These are phyloP conservation scores for Annulohypoxylon truncatum DNA, from an alignment of 2,329 filamentous ascomycete species.

Conservation along the genomic window DNA sequence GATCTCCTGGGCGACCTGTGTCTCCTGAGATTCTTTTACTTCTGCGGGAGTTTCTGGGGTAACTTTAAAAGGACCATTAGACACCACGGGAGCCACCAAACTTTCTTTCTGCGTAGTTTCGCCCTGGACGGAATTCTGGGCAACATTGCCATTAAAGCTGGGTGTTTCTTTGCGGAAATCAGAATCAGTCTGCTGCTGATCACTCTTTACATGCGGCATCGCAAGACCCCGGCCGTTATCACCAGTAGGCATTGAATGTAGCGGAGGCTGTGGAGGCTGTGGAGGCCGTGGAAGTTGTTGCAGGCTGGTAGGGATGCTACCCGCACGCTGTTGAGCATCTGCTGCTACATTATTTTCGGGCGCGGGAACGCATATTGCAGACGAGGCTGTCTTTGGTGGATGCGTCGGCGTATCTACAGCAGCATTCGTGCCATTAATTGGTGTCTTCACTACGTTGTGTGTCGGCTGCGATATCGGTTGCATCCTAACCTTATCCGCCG, in stretches of 20 bases:
- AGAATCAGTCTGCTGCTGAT: conserved; percentile 9
- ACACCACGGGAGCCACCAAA: conserved; percentile 9
- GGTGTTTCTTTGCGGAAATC: background rate
- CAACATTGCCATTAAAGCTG: background rate
- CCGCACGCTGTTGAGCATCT: background rate
- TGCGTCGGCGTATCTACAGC: conserved; percentile 2
- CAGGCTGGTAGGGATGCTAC: background rate
- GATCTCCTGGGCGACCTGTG: background rate
- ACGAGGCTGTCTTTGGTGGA: conserved; percentile 3
- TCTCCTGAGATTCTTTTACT: background rate
- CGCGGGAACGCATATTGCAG: background rate
- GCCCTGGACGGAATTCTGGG: background rate
- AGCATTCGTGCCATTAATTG: conserved; percentile 14
- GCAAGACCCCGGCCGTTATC: conserved; percentile 1
- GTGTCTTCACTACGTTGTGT: conserved; percentile 9
- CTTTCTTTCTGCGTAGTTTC: conserved; percentile 15
- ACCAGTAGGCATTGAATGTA: background rate
- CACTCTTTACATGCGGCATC: background rate
- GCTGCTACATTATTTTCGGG: background rate
- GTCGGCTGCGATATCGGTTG: conserved; percentile 36
- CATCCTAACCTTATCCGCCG: conserved; percentile 34
- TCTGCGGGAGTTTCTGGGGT: conserved; percentile 2
- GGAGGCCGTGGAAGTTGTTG: background rate
- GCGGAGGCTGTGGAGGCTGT: background rate
- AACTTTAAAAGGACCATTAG: conserved; percentile 7